phyloP scores from a whole-genome alignment of 1,284 basidiomycete species.

The Lignosus rhinocerotis region DNA sequence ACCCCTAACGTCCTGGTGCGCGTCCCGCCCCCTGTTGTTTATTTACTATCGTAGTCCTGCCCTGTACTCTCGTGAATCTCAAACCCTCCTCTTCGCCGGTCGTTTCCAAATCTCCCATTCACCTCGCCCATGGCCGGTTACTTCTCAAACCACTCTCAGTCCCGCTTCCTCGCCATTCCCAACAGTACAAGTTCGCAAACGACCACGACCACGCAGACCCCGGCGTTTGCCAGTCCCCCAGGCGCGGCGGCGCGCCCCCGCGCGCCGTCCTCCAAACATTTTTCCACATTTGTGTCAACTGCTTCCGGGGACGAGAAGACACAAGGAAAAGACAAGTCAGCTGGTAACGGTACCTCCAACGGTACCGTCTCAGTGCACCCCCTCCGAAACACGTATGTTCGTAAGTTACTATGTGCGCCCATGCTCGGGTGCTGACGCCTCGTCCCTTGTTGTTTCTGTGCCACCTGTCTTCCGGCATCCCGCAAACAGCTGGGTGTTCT shows the following conservation, averaged over 20 bases:
- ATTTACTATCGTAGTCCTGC: conserved; percentile 11
- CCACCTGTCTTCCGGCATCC: not conserved
- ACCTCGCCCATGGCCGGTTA: conserved; percentile 48
- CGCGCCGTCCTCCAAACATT: conserved; percentile 65
- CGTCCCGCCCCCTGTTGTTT: conserved; percentile 5
- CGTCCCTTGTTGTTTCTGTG: not conserved
- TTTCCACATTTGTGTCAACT: conserved; percentile 63
- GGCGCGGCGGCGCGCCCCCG: conserved; percentile 41
- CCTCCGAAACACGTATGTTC: conserved; percentile 83
- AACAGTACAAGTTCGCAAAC: conserved; percentile 27
- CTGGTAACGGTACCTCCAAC: conserved; percentile 39
- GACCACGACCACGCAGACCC: conserved; percentile 26
- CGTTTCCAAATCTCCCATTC: not conserved
- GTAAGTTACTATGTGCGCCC: conserved; percentile 39
- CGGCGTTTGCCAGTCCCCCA: conserved; percentile 24
- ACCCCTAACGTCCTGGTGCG: not conserved
- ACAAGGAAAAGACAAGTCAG: conserved; percentile 44
- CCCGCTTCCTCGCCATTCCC: conserved; percentile 62
- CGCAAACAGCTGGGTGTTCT: conserved; percentile 75
- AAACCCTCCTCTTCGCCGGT: conserved; percentile 3
- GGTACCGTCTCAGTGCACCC: conserved; percentile 56
- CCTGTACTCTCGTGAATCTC: not conserved
- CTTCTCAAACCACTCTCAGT: conserved; percentile 80
- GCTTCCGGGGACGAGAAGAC: conserved; percentile 44
- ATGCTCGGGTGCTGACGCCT: conserved; percentile 23